Base-by-base conservation (phyloP, 192 early-diverging fungal genomes). In the Mortierella claussenii region DNA sequence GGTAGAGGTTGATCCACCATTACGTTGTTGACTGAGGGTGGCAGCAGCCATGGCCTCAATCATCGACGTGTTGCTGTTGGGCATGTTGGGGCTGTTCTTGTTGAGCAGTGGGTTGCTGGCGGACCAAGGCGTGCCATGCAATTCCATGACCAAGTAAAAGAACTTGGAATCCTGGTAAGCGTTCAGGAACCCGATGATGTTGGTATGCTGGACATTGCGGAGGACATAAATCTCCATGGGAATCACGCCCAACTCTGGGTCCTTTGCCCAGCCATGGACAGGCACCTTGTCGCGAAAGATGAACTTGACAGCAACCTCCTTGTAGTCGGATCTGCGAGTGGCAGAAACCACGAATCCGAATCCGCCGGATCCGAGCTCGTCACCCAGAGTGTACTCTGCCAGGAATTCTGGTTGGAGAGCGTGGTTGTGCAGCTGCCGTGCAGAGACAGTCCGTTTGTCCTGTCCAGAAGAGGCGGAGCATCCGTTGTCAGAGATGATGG, bases 231-330 rank as follows among this genome's bases (percentile, higher is more conserved):
- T 79, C 69, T 88, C 87, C 73, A 87, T 81, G 4, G 87, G 87
- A 23, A 87, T 69, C 0, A 69, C 55, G 1, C 80, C 82, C 24
- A 84, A 27, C 24, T 86, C 64, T 0, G 79, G 79, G 34, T 86
- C 85, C 36, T 79, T 69, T 37, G 78, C 64, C 81, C 82, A 84
- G n/a, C 69, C 67, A 55, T 79, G 71, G 37, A 68, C 76, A 4
- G 86, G 84, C 11, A 87, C 83, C 51, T 86, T 87, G 42, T 84
- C 55, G 5, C 71, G 74, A 55, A 87, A 79, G 36, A 93, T 93
- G 55, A 93, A 88, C 74, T 93, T 93, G 57, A 93, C 89, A 2
- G 91, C 91, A 11, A 91, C 86, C 68, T 91, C 89, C 11, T 69
- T 59, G 9, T 68, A 68, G 62, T 88, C 88, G 2, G 60, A 46